These are phyloP conservation scores for Stagonosporopsis vannaccii DNA, from an alignment of 2,329 filamentous ascomycete species.

Conservation along the genomic window DNA sequence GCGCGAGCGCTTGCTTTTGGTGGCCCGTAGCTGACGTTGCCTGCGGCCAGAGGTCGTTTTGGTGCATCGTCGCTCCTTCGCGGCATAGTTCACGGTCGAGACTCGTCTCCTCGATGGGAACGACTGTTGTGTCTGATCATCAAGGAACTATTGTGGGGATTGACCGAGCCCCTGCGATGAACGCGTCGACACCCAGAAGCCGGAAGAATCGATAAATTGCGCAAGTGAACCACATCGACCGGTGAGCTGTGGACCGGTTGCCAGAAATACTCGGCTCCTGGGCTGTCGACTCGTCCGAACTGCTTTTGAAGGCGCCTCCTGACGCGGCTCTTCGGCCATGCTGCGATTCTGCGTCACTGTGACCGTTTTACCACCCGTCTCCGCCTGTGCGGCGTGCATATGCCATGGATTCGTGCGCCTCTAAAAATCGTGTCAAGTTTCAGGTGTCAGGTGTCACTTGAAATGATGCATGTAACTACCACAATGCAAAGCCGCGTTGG, in stretches of 20 bases:
- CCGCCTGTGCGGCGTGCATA: constrained; percentile 9
- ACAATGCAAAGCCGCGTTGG: not conserved
- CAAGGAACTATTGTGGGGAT: constrained; percentile 7
- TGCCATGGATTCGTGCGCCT: constrained; percentile 2
- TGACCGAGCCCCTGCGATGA: constrained; percentile 3
- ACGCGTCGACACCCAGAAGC: constrained; percentile 6
- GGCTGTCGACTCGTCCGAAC: constrained; percentile 5
- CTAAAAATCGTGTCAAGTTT: constrained; percentile 14
- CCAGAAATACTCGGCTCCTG: constrained; percentile 7
- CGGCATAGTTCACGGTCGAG: constrained; percentile 14
- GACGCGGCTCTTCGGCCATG: not conserved
- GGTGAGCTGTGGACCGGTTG: constrained; percentile 7
- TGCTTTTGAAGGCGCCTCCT: constrained; percentile 10
- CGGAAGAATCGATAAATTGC: constrained; percentile 13
- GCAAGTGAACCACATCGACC: constrained; percentile 10
- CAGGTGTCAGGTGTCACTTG: constrained; percentile 16
- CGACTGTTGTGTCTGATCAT: not conserved
- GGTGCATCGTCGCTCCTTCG: constrained; percentile 8
- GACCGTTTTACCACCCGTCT: not conserved
- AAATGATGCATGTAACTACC: constrained; percentile 2
- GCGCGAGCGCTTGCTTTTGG: constrained; percentile 17
- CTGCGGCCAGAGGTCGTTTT: constrained; percentile 2
- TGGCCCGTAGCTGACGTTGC: constrained; percentile 16
- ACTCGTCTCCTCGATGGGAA: constrained; percentile 10
- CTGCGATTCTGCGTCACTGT: constrained; percentile 5